A percentile compares a stretch with the other conserved stretches of the same genome.
phyloP scores from a whole-genome alignment of 306 rosid genomes.

The Casuarina equisetifolia region DNA sequence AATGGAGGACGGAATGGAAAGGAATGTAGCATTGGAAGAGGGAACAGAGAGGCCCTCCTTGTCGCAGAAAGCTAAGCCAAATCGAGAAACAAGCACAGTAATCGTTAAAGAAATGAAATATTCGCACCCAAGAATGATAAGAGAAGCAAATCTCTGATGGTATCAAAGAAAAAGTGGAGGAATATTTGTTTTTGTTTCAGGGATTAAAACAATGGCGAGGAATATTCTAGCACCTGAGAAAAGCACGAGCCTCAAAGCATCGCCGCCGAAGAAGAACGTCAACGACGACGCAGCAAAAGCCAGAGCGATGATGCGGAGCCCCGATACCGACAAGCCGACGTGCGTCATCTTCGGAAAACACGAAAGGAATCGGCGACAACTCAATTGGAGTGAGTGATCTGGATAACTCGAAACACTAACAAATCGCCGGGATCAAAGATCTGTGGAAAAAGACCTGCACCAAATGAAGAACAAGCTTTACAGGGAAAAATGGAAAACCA shows the following conservation, averaged over 20 bases:
- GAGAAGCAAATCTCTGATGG: neutral
- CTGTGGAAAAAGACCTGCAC: neutral
- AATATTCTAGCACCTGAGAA: conserved; percentile 28
- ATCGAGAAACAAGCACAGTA: neutral
- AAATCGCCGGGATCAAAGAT: neutral
- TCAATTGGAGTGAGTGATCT: neutral
- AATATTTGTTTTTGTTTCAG: neutral
- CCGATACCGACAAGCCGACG: neutral
- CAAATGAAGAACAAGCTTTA: no score
- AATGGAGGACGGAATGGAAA: neutral
- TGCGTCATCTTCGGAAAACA: neutral
- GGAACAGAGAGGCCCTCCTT: conserved; percentile 15
- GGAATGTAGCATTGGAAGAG: no score
- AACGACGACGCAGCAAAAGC: conserved; percentile 3
- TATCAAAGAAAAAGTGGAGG: neutral
- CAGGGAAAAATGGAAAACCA: neutral
- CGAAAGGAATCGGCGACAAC: neutral
- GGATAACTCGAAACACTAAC: neutral
- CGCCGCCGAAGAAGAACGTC: conserved; percentile 17
- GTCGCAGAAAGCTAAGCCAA: conserved; percentile 19
- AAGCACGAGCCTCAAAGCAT: conserved; percentile 21
- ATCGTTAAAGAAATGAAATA: neutral
- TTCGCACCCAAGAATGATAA: neutral
- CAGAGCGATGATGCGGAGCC: neutral
- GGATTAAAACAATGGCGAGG: neutral